Base-by-base conservation (phyloP, 225 moss, liverwort and hornwort genomes). In the Neckera pumila region DNA sequence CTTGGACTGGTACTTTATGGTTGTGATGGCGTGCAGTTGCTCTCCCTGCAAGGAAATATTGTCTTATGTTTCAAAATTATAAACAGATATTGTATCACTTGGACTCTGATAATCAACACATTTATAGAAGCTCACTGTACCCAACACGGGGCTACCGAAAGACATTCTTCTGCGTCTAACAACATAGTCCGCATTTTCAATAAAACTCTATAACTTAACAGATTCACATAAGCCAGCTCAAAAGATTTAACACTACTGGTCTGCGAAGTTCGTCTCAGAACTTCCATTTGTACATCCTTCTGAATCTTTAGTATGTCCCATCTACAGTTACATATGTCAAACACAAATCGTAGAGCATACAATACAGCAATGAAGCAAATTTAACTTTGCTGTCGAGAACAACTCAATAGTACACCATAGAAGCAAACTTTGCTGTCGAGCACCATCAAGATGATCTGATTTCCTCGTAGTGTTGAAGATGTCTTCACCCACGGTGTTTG, bases 401-500 rank as follows among this genome's bases (percentile, higher is more conserved):
- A 57, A 70, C 77, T 76, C 54, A 62, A 31, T 22, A 53, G 81
- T 81, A 71, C 84, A 84, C 30, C 70, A 26, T 6, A 27, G 57
- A 85, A 61, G 54, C 76, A 63, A 82, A 71, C 28, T 66, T 54
- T 58, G 18, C 26, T 43, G 59, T 69, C 76, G 81, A 81, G 82
- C 71, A 79, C 71, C 86, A 36, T 34, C 75, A 49, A 63, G 36
- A 56, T 20, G 49, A 28, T 8, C 15, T 28, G 36, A 67, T 63
- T 25, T 84, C 51, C 40, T 67, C 36, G 30, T n/a, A 7, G 59
- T 66, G 49, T 22, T 17, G 88, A 72, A 62, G 70, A 33, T 49
- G 65, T 60, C 86, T 71, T 94, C 88, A 93, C 26, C 0, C 21
- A n/a, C 92, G 93, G 71, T 62, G 26, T 77, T 89, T 92, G 67